These are phyloP conservation scores for Aspergillus ostianus DNA, from an alignment of 495 filamentous ascomycete species.

Conservation along the genomic window DNA sequence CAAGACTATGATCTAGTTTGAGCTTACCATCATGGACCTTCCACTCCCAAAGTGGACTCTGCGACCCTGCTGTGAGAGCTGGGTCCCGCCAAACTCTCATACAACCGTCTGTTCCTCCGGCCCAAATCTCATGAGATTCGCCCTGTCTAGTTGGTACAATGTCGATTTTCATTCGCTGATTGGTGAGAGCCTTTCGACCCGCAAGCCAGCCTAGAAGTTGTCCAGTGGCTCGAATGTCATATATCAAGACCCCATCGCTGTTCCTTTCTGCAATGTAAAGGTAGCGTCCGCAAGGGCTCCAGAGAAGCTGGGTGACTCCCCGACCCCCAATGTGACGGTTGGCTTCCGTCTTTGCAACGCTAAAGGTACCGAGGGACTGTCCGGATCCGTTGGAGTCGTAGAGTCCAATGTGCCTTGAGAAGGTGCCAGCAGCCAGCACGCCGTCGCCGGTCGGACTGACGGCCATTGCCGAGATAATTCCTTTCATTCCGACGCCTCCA, in stretches of 20 bases:
- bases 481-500: constrained; percentile 77
- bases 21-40: constrained; percentile 52
- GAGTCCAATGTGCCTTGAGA: constrained; percentile 70
- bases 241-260: constrained; percentile 70
- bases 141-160: constrained; percentile 45
- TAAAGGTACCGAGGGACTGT: constrained; percentile 67
- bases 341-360: constrained; percentile 37
- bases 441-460: constrained; percentile 46
- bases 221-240: constrained; percentile 76
- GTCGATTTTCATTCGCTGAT: constrained; percentile 78
- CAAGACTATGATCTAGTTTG: background rate
- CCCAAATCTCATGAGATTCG: constrained; percentile 75
- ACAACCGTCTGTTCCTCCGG: constrained; percentile 73
- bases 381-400: constrained; percentile 70
- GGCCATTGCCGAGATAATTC: constrained; percentile 69
- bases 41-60: constrained; percentile 58
- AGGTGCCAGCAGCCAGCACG: constrained; percentile 80
- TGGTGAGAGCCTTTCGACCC: constrained; percentile 68
- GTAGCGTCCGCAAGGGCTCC: constrained; percentile 87
- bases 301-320: constrained; percentile 72
- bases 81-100: constrained; percentile 75
- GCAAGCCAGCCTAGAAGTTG: constrained; percentile 66
- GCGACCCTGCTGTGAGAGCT: constrained; percentile 50
- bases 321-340: constrained; percentile 53
- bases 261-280: constrained; percentile 83